Base-by-base conservation (phyloP, 202 grass and related monocot genomes). In the Panicum virgatum region DNA sequence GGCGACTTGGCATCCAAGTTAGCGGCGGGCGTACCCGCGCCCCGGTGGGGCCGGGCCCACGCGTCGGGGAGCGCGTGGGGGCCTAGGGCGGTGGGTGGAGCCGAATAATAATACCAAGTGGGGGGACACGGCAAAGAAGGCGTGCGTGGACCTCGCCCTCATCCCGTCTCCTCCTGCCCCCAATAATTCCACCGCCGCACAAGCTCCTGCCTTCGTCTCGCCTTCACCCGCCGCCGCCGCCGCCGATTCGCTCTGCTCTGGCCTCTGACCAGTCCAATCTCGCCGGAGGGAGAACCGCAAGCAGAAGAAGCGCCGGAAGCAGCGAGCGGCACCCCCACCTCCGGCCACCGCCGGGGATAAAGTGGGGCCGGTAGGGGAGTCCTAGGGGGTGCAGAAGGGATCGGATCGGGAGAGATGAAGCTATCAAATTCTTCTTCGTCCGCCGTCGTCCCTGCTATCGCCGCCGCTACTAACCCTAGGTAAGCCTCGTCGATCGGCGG, bases 341-440 rank as follows among this genome's bases (percentile, higher is more conserved):
- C 80, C 80, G 79, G 83, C 73, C 36, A 16, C 27, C 32, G 79
- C 88, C 88, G 88, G 75, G 53, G 75, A 4, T 71, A 83, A 80
- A 59, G 84, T 83, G 74, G 83, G 43, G 44, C 70, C 80, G 36
- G 44, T 23, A 54, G 62, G 62, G 75, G 74, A 78, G 45, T 67
- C 62, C 8, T 80, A 79, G 70, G 69, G 84, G 77, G 80, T 71
- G 27, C 2, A 20, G 12, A 64, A 51, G 68, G 83, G 88, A 60
- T 76, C 68, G 56, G 80, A 80, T 75, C 45, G 12, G 63, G 5
- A 78, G 56, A 80, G 88, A 90, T 90, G 88, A 90, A 90, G 62
- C 69, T n/a, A 72, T 52, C 10, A 52, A 52, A 72, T 51, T 51
- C 19, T 62, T 62, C 36, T 47, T 83, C 62, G 43, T 86, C 54